These are phyloP conservation scores for Blechomonas ayalai DNA, from an alignment of 208 protist genomes.

Conservation along the genomic window DNA sequence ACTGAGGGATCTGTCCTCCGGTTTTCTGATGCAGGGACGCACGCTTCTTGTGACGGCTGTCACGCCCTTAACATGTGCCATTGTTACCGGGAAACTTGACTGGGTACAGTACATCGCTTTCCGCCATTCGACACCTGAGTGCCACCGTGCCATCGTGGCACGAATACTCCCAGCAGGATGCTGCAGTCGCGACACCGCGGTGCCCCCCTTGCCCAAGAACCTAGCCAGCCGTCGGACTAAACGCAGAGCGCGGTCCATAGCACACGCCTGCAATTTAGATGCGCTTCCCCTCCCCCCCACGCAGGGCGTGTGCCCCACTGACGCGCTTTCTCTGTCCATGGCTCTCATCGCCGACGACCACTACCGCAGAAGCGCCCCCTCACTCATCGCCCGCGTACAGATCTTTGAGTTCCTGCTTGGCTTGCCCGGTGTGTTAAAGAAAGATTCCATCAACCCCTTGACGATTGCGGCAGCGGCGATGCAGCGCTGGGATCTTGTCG, in stretches of 20 bases:
- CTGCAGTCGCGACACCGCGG: no score
- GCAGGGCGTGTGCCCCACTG: constrained; percentile 24
- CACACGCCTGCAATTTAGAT: no score
- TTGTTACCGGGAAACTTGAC: constrained; percentile 41
- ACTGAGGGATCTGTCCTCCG: neutral
- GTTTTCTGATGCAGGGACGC: constrained; percentile 27
- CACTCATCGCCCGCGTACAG: constrained; percentile 6
- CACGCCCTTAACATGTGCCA: constrained; percentile 53
- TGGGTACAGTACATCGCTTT: constrained; percentile 63
- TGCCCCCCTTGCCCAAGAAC: no score
- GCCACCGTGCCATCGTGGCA: constrained; percentile 39
- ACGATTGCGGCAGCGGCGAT: constrained; percentile 34
- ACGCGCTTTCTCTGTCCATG: constrained; percentile 38
- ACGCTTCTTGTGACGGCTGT: constrained; percentile 32
- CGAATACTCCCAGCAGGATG: no score
- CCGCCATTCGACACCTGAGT: constrained; percentile 29
- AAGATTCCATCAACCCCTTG: constrained; percentile 45
- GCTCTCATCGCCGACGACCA: constrained; percentile 28
- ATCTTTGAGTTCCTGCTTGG: constrained; percentile 52
- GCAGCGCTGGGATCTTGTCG: constrained; percentile 42
- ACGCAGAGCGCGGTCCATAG: no score
- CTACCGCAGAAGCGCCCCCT: neutral
- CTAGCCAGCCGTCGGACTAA: no score
- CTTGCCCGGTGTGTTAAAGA: constrained; percentile 29
- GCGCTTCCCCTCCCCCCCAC: constrained; percentile 8